Evolutionary conservation across 2,329 filamentous ascomycete species (phyloP).

Genomic region (Penicillium oxalicum): DNA sequence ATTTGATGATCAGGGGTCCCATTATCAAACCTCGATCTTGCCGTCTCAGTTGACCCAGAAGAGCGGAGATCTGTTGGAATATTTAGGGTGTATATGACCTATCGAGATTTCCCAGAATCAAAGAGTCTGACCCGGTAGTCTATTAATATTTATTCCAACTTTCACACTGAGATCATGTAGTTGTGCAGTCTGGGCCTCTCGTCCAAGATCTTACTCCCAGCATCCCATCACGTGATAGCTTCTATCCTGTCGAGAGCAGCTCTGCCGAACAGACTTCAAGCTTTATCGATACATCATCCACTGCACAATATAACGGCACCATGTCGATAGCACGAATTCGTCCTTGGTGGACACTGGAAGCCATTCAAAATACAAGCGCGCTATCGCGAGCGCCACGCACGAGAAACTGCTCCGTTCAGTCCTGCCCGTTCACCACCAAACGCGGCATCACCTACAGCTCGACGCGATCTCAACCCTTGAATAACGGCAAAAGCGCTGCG

Average conservation of each 20-base stretch:
- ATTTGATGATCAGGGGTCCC: no score
- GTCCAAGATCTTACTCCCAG: no score
- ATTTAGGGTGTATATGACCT: conserved; percentile 11
- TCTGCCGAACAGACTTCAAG: neutral
- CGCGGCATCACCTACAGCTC: conserved; percentile 15
- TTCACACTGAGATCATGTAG: no score
- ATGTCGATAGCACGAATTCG: conserved; percentile 23
- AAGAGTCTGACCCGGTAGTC: no score
- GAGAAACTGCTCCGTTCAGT: conserved; percentile 3
- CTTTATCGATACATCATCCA: no score
- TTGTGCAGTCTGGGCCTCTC: no score
- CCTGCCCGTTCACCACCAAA: conserved; percentile 9
- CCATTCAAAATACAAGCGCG: conserved; percentile 11
- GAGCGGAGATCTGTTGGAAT: no score
- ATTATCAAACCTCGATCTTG: neutral
- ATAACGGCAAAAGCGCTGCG: conserved; percentile 2
- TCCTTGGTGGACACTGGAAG: conserved; percentile 17
- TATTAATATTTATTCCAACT: no score
- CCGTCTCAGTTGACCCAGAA: neutral
- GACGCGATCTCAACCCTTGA: conserved; percentile 10
- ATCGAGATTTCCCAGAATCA: neutral
- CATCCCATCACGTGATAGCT: conserved; percentile 3
- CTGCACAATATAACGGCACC: conserved; percentile 2
- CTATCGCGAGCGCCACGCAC: conserved; percentile 11
- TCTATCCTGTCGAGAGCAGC: conserved; percentile 1